Evolutionary conservation across 2,329 filamentous ascomycete genomes (phyloP), one percentile per base, ranked within the genome.

Genomic region (Cytospora chrysosperma): DNA sequence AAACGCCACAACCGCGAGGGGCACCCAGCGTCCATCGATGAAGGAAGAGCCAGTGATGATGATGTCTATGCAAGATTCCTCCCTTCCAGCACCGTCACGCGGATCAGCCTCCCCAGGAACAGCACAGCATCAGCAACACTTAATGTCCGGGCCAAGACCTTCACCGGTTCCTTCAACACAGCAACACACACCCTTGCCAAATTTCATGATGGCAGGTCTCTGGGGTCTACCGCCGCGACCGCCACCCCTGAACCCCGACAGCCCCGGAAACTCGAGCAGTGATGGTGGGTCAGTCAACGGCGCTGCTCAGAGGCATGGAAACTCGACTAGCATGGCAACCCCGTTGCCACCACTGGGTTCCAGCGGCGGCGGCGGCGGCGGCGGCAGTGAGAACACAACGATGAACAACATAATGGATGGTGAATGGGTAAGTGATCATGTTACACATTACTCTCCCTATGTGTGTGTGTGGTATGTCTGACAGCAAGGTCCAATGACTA

Each of bases 141-240:
- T 59, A 47, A n/a, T 67, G 62, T 10, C 66, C 66, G 57, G 57
- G 57, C n/a, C 61, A 21, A 21, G 50, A 34, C 0, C 34, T 50
- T 26, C 59, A 26, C 12, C 59, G n/a, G 49, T 43, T 17, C n/a
- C 57, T 9, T 24, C 30, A 17, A 50, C 50, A 26, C 61, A 56
- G 13, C 55, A 47, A 30, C 47, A 17, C 32, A 62, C 59, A 1
- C 56, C 61, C 7, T 59, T 61, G 8, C 67, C 66, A 9, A 70
- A 68, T 47, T 76, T 78, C 72, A 77, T 79, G 13, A 82, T 79
- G 65, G 76, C 79, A 4, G 80, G 80, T 0, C 71, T 82, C 15
- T 83, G 80, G 79, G 73, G 74, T 26, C 63, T 79, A 9, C 75
- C 78, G 13, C 75, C 76, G 2, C 74, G 71, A 30, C 65, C 78